phyloP scores from a whole-genome alignment of 345 rosid genomes.

The Gossypium mustelinum region DNA sequence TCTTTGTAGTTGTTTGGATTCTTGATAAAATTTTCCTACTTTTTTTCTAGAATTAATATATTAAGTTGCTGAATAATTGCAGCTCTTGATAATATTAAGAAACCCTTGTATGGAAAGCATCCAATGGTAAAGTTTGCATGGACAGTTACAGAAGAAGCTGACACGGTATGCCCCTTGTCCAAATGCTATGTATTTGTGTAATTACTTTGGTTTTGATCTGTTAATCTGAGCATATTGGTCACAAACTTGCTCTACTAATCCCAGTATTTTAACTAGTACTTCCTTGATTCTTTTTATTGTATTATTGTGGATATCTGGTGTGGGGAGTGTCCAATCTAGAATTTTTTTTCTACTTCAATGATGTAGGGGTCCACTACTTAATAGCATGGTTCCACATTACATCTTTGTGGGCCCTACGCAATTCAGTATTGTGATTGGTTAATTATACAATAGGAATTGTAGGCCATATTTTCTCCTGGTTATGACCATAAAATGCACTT shows the following conservation, averaged over 20 bases:
- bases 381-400: neutral
- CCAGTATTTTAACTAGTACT: neutral
- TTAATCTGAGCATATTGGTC: neutral
- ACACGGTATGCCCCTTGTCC: slow-evolving; percentile 50
- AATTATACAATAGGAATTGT: neutral
- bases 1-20: slow-evolving; percentile 4
- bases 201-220: neutral
- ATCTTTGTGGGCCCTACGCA: neutral
- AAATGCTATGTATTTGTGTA: slow-evolving; percentile 9
- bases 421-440: neutral
- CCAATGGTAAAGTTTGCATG: slow-evolving; percentile 89
- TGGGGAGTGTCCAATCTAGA: neutral
- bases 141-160: slow-evolving; percentile 81
- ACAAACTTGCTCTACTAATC: neutral
- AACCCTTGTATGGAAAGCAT: slow-evolving; percentile 92
- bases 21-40: slow-evolving; percentile 18
- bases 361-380: neutral
- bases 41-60: neutral
- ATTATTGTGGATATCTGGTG: neutral
- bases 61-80: slow-evolving; percentile 29
- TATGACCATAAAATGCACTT: neutral
- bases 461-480: neutral
- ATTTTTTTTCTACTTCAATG: neutral
- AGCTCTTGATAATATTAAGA: slow-evolving; percentile 83
- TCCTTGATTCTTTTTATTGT: neutral